These are phyloP conservation scores for Delphinella strobiligena DNA, from an alignment of 2,329 filamentous ascomycete species.

Conservation along the genomic window DNA sequence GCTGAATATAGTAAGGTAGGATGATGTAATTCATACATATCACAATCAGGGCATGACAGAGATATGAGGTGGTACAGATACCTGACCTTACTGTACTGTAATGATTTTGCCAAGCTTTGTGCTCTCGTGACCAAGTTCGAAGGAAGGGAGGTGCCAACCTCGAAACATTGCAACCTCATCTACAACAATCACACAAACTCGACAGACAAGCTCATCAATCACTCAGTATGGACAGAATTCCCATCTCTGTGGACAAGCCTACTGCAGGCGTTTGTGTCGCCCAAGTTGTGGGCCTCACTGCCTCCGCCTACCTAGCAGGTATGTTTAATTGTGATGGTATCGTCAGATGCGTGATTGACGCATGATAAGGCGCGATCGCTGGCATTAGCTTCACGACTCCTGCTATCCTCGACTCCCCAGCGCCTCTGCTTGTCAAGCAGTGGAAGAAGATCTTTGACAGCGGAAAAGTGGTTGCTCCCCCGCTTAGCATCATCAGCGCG, in stretches of 20 bases:
- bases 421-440: slow-evolving; percentile 43
- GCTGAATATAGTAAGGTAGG: no score
- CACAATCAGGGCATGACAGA: no score
- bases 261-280: slow-evolving; percentile 29
- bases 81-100: no score
- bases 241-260: slow-evolving; percentile 5
- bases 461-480: slow-evolving; percentile 29
- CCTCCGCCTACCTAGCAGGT: slow-evolving; percentile 36
- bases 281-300: slow-evolving; percentile 40
- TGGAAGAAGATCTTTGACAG: slow-evolving; percentile 35
- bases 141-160: no score
- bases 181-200: not conserved
- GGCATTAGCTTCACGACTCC: slow-evolving; percentile 21
- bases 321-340: slow-evolving; percentile 5
- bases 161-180: not conserved
- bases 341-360: not conserved
- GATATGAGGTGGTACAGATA: no score
- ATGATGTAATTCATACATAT: no score
- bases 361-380: slow-evolving; percentile 1
- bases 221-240: slow-evolving; percentile 5
- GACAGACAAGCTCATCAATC: not conserved
- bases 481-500: slow-evolving; percentile 28
- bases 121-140: no score
- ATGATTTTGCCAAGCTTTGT: no score
- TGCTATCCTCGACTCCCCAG: slow-evolving; percentile 43